Percentiles rank a stretch among this genome's conserved stretches.
Evolutionary conservation across 2,329 filamentous ascomycete species (phyloP).

Genomic region (Monosporascus sp.): DNA sequence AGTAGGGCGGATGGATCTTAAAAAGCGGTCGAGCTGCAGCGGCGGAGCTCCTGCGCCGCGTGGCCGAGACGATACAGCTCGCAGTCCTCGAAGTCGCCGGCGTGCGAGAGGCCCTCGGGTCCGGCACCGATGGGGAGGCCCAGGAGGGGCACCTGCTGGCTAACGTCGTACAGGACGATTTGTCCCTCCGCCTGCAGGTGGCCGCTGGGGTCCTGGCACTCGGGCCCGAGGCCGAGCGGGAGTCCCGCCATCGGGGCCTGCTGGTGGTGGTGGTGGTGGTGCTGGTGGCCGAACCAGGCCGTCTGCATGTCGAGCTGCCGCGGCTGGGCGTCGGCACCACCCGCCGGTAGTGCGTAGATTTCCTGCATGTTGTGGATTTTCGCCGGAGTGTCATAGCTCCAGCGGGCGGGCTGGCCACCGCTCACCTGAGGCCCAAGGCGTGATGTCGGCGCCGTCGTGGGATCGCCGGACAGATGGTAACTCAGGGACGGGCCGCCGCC

Average conservation of each 20-base stretch:
- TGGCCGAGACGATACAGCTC: slow-evolving; percentile 6
- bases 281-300: slow-evolving; percentile 3
- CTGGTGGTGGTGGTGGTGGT: not conserved
- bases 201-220: not conserved
- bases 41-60: not conserved
- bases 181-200: not conserved
- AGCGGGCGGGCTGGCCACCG: slow-evolving; percentile 8
- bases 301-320: slow-evolving; percentile 17
- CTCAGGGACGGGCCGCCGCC: not conserved
- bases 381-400: slow-evolving; percentile 5
- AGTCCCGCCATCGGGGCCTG: not conserved
- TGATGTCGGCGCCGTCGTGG: not conserved
- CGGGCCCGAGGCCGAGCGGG: not conserved
- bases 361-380: not conserved
- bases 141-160: slow-evolving; percentile 19
- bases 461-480: no score
- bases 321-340: not conserved
- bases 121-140: slow-evolving; percentile 38
- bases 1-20: not conserved
- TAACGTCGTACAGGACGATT: not conserved
- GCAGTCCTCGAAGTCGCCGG: slow-evolving; percentile 27
- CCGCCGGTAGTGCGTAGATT: slow-evolving; percentile 2
- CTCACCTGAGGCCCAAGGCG: not conserved
- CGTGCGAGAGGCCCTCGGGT: slow-evolving; percentile 33
- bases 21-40: slow-evolving; percentile 1